Percentiles rank a stretch among this genome's conserved stretches.
These are phyloP conservation scores for Pulveroboletus sp. DNA, from an alignment of 768 basidiomycete genomes.

Conservation along the genomic window DNA sequence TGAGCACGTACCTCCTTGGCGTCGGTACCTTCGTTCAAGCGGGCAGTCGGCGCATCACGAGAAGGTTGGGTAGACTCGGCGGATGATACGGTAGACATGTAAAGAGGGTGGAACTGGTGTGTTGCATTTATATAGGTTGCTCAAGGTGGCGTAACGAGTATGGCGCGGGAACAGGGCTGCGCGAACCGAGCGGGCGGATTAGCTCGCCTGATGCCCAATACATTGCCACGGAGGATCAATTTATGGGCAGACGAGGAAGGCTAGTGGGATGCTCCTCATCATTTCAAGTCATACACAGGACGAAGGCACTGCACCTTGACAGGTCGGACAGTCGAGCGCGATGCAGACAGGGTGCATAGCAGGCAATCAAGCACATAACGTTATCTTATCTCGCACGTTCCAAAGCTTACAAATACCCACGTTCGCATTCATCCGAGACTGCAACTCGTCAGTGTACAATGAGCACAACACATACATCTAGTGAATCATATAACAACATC, in stretches of 20 bases:
- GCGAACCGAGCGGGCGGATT: slow-evolving; percentile 16
- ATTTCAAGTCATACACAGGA: slow-evolving; percentile 16
- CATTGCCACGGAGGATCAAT: slow-evolving; percentile 4
- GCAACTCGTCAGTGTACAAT: slow-evolving; percentile 25
- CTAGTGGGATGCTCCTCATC: slow-evolving; percentile 6
- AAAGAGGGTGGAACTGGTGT: slow-evolving; percentile 3
- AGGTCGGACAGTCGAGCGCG: slow-evolving; percentile 2
- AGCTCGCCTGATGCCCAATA: background rate
- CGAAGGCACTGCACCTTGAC: slow-evolving; percentile 22
- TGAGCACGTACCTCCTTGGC: slow-evolving; percentile 30
- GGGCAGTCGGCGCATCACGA: slow-evolving; percentile 17
- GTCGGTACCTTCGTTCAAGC: slow-evolving; percentile 13
- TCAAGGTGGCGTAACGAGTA: slow-evolving; percentile 20
- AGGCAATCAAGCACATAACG: slow-evolving; percentile 20
- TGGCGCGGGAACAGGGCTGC: slow-evolving; percentile 20
- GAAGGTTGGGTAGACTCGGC: slow-evolving; percentile 15
- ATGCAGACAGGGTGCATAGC: slow-evolving; percentile 2
- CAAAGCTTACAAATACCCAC: slow-evolving; percentile 3
- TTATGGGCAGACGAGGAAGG: slow-evolving; percentile 4
- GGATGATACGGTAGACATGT: slow-evolving; percentile 29
- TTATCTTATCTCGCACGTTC: slow-evolving; percentile 25
- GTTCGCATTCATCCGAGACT: slow-evolving; percentile 14
- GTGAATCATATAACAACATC: slow-evolving; percentile 27
- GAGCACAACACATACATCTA: slow-evolving; percentile 19
- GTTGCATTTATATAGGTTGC: slow-evolving; percentile 30